Conservation (phyloP, 2,329 filamentous ascomycete genomes). For the Aureobasidium sp. region DNA sequence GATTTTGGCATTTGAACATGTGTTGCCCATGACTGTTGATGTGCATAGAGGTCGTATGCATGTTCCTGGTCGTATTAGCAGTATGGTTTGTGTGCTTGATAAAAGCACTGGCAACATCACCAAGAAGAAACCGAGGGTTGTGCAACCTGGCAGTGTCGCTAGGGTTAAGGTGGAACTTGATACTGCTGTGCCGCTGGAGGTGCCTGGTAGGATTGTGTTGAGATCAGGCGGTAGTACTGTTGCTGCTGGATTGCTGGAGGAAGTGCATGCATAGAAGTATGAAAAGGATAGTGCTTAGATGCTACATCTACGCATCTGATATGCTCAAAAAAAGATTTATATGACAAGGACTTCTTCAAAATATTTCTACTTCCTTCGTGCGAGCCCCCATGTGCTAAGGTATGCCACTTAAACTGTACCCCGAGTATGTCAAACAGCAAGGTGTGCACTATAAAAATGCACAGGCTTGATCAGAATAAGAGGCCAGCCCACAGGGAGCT, state of each 20-base stretch:
- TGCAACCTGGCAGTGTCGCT: constrained; percentile 72
- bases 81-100: constrained; percentile 67
- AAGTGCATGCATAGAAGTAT: constrained; percentile 3
- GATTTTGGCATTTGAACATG: constrained; percentile 79
- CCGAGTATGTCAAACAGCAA: no score
- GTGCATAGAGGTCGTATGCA: constrained; percentile 81
- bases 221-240: constrained; percentile 75
- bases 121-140: constrained; percentile 79
- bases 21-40: constrained; percentile 84
- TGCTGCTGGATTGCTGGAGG: constrained; percentile 76
- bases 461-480: no score
- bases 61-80: constrained; percentile 64
- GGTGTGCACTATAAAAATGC: no score
- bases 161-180: constrained; percentile 64
- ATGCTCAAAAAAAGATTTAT: no score
- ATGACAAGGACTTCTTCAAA: no score
- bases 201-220: constrained; percentile 72
- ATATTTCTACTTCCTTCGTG: no score
- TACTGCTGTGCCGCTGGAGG: constrained; percentile 69
- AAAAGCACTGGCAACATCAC: constrained; percentile 66
- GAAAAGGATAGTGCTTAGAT: not conserved
- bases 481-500: no score
- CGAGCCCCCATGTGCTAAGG: no score
- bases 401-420: no score
- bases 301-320: no score